Evolutionary conservation across 805 yeast genomes (phyloP).

Genomic region (Ogataea nakhonphanomensis): DNA sequence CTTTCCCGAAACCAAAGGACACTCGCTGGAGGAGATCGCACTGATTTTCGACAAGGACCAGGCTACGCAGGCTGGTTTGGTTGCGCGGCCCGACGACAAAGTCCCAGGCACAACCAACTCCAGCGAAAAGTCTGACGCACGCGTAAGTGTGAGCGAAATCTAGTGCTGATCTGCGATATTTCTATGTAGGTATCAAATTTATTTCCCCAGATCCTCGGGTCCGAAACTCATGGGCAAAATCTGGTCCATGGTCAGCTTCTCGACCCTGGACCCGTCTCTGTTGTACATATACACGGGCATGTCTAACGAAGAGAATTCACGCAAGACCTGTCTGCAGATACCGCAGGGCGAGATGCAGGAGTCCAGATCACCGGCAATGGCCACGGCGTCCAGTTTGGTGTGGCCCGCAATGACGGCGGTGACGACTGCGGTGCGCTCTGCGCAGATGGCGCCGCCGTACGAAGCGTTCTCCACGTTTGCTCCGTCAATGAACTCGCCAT

Average conservation of each 20-base stretch:
- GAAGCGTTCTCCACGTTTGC: conserved; percentile 94
- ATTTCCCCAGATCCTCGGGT: conserved; percentile 54
- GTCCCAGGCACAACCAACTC: too few species aligned
- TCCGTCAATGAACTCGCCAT: conserved; percentile 55
- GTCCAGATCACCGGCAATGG: conserved; percentile 59
- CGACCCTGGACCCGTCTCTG: conserved; percentile 43
- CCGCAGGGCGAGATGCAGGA: conserved; percentile 85
- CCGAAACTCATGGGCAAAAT: conserved; percentile 85
- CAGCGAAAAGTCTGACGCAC: conserved; percentile 2
- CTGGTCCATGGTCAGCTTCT: conserved; percentile 51
- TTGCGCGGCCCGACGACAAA: conserved; percentile 2
- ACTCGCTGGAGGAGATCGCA: conserved; percentile 57
- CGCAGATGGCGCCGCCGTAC: conserved; percentile 74
- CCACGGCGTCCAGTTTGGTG: conserved; percentile 53
- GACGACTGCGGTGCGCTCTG: conserved; percentile 66
- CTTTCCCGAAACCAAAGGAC: conserved; percentile 65
- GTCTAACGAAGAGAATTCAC: conserved; percentile 62
- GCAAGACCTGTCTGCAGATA: conserved; percentile 82
- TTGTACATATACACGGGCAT: conserved; percentile 70
- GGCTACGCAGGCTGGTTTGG: conserved; percentile 14
- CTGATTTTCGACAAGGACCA: conserved; percentile 47
- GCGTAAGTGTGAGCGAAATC: conserved; percentile 1
- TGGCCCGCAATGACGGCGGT: conserved; percentile 48
- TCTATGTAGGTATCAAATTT: background rate
- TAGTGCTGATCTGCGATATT: background rate